These are phyloP conservation scores for Ophiostoma angusticollis DNA, from an alignment of 2,329 filamentous ascomycete genomes.

Conservation along the genomic window DNA sequence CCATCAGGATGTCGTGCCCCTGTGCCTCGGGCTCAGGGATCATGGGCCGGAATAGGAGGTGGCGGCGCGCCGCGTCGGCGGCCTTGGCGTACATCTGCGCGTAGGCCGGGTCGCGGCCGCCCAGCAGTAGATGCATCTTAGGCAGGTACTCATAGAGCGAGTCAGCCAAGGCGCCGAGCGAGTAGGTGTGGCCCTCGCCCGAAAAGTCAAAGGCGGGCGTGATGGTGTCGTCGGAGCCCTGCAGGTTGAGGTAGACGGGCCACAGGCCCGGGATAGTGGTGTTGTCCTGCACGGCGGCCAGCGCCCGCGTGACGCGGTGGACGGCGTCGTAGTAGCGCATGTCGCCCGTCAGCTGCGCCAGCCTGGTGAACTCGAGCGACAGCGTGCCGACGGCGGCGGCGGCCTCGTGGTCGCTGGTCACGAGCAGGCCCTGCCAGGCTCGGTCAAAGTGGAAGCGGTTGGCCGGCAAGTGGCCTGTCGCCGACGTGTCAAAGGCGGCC, in stretches of 20 bases:
- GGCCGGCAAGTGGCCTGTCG: slow-evolving; percentile 55
- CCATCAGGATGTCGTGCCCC: slow-evolving; percentile 50
- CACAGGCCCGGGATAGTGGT: slow-evolving; percentile 67
- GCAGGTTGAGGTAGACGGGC: slow-evolving; percentile 52
- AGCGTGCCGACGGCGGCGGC: slow-evolving; percentile 41
- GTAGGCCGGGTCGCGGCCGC: slow-evolving; percentile 49
- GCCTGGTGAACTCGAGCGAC: slow-evolving; percentile 56
- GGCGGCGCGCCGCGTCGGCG: slow-evolving; percentile 44
- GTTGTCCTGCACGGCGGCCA: slow-evolving; percentile 54
- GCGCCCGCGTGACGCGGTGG: slow-evolving; percentile 55
- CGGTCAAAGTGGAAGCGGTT: slow-evolving; percentile 43
- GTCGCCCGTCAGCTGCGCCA: slow-evolving; percentile 56
- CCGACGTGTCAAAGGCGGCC: slow-evolving; percentile 74
- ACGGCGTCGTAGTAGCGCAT: slow-evolving; percentile 64
- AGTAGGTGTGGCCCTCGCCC: slow-evolving; percentile 14
- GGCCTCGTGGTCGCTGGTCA: slow-evolving; percentile 24
- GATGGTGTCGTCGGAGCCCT: slow-evolving; percentile 26
- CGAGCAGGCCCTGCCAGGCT: slow-evolving; percentile 23
- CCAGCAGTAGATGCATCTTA: slow-evolving; percentile 52
- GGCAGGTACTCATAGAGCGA: slow-evolving; percentile 48
- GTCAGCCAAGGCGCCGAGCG: slow-evolving; percentile 41
- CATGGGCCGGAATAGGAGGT: slow-evolving; percentile 60
- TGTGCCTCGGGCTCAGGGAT: slow-evolving; percentile 28
- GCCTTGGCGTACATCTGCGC: slow-evolving; percentile 49
- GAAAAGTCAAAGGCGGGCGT: slow-evolving; percentile 22